Evolutionary conservation across 768 basidiomycete species (phyloP).

Genomic region (Harrya chromipes): DNA sequence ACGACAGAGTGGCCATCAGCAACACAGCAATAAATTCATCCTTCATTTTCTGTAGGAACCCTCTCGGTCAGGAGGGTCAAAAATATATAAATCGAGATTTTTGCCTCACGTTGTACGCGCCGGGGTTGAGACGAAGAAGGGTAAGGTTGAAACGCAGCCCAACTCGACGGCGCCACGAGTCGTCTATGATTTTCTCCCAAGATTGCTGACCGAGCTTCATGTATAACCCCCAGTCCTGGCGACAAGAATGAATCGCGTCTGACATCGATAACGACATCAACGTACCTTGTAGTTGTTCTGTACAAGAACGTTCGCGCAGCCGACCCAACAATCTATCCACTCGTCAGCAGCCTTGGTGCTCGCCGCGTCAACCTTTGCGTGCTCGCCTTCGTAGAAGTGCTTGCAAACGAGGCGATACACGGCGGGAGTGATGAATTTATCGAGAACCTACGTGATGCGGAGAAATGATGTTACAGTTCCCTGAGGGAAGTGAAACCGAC

Average conservation of each 20-base stretch:
- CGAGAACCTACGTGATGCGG: conserved; percentile 41
- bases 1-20: conserved; percentile 49
- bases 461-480: background rate
- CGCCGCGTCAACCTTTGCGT: conserved; percentile 16
- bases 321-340: conserved; percentile 73
- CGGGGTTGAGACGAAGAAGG: conserved; percentile 56
- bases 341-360: conserved; percentile 41
- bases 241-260: background rate
- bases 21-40: conserved; percentile 54
- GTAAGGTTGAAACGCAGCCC: conserved; percentile 60
- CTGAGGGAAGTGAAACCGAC: conserved; percentile 33
- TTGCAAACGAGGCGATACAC: conserved; percentile 55
- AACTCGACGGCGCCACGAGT: conserved; percentile 52
- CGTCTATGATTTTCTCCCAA: conserved; percentile 53
- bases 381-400: conserved; percentile 38
- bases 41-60: conserved; percentile 37
- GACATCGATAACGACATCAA: conserved; percentile 1
- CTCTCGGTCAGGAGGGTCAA: background rate
- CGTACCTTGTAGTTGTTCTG: conserved; percentile 45
- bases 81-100: background rate
- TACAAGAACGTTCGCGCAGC: conserved; percentile 61
- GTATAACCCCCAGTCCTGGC: conserved; percentile 61
- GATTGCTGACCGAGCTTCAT: conserved; percentile 50
- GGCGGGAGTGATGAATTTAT: conserved; percentile 46
- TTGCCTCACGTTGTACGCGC: conserved; percentile 52